phyloP scores from a whole-genome alignment of 2,329 filamentous ascomycete genomes.

The Fonsecaea multimorphosa region DNA sequence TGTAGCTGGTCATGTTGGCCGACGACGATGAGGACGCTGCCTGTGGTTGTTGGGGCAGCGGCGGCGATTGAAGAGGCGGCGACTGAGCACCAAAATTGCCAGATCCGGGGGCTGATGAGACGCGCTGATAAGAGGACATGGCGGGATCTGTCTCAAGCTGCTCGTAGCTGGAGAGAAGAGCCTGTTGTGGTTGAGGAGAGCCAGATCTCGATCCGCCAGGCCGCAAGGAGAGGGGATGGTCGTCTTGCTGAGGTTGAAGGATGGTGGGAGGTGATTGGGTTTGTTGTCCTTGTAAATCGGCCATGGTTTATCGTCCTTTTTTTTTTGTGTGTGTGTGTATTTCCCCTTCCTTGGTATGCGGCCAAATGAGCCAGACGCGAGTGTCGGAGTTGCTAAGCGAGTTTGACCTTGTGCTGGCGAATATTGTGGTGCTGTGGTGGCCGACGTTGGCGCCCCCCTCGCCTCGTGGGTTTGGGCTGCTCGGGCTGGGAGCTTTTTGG shows the following conservation, averaged over 20 bases:
- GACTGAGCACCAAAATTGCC: slow-evolving; percentile 21
- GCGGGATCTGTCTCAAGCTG: slow-evolving; percentile 14
- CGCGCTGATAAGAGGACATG: slow-evolving; percentile 29
- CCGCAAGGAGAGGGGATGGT: slow-evolving; percentile 30
- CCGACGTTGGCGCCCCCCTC: background rate
- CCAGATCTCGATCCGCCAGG: slow-evolving; percentile 34
- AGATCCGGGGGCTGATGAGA: slow-evolving; percentile 22
- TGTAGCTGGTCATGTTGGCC: slow-evolving; percentile 14
- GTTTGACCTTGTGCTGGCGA: background rate
- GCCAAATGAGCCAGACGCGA: background rate
- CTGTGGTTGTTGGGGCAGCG: slow-evolving; percentile 12
- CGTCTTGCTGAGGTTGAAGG: slow-evolving; percentile 18
- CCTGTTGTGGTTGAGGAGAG: slow-evolving; percentile 29
- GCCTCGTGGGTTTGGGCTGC: slow-evolving; percentile 1
- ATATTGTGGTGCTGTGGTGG: background rate
- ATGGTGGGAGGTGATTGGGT: background rate
- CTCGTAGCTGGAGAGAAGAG: slow-evolving; percentile 12
- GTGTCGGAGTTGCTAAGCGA: background rate
- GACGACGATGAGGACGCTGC: slow-evolving; percentile 6
- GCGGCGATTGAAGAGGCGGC: slow-evolving; percentile 29
- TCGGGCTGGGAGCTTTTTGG: too few relatives aligned
- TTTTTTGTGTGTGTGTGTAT: background rate
- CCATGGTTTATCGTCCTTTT: background rate
- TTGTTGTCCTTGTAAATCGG: slow-evolving; percentile 18
- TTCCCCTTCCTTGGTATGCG: background rate